Evolutionary conservation across 495 filamentous ascomycete species (phyloP).

Genomic region (Pseudoneurospora amorphoporcata): DNA sequence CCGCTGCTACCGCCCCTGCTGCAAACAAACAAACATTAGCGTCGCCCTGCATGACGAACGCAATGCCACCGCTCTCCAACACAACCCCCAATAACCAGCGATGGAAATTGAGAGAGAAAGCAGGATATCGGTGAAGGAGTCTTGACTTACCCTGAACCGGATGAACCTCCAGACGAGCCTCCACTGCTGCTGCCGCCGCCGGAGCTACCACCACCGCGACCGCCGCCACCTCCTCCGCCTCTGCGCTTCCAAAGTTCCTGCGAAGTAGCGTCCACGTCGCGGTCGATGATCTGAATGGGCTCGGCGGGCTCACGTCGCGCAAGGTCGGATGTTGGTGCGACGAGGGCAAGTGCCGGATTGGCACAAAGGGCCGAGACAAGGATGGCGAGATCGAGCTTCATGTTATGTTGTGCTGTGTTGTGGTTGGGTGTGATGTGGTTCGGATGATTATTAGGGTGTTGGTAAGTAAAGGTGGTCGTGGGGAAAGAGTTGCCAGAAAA

Average conservation of each 20-base stretch:
- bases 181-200: constrained; percentile 29
- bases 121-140: neutral
- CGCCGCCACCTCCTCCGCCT: constrained; percentile 42
- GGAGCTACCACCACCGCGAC: constrained; percentile 36
- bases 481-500: neutral
- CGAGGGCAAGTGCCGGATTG: neutral
- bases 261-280: constrained; percentile 7
- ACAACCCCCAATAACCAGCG: neutral
- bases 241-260: constrained; percentile 47
- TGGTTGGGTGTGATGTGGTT: neutral
- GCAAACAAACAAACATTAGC: neutral
- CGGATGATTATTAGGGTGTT: neutral
- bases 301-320: constrained; percentile 16
- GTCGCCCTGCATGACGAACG: neutral
- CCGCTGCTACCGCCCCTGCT: neutral
- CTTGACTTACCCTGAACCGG: constrained; percentile 9
- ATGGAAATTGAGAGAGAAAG: neutral
- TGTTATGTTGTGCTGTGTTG: neutral
- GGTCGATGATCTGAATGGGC: constrained; percentile 12
- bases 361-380: constrained; percentile 1
- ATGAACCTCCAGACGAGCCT: constrained; percentile 18
- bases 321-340: neutral
- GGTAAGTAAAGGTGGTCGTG: neutral
- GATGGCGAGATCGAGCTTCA: neutral
- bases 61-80: neutral